phyloP scores from a whole-genome alignment of 2,329 filamentous ascomycete species.

The Nemania serpens region DNA sequence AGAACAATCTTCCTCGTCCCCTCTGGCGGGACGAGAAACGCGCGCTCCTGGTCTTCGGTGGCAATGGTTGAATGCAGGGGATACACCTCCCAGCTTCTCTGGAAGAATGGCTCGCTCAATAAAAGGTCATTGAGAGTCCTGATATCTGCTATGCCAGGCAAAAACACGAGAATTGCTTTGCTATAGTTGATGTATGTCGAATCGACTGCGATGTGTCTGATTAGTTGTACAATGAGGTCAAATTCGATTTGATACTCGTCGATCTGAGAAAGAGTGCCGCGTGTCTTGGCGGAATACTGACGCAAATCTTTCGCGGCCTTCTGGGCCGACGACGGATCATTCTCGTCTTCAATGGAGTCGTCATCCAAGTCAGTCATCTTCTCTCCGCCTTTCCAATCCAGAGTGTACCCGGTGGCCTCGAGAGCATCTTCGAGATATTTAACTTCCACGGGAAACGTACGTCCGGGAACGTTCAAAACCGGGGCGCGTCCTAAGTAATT shows the following conservation, averaged over 20 bases:
- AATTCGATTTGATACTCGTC: conserved; percentile 94
- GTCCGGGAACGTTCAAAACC: conserved; percentile 85
- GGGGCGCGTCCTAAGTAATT: conserved; percentile 85
- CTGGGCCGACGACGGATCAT: conserved; percentile 55
- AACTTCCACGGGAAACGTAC: conserved; percentile 90
- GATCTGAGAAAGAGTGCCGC: conserved; percentile 73
- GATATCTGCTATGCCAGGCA: conserved; percentile 94
- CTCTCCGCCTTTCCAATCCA: conserved; percentile 56
- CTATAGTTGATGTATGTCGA: conserved; percentile 72
- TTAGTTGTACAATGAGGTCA: conserved; percentile 78
- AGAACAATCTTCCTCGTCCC: conserved; percentile 91
- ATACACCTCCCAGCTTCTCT: conserved; percentile 80
- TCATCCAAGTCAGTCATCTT: conserved; percentile 68
- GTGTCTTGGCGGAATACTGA: conserved; percentile 76
- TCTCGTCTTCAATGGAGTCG: conserved; percentile 57
- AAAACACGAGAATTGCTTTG: conserved; percentile 90
- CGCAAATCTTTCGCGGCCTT: conserved; percentile 69
- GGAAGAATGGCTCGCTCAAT: conserved; percentile 75
- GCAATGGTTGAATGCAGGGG: conserved; percentile 93
- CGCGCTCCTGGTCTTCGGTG: conserved; percentile 93
- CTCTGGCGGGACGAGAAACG: conserved; percentile 81
- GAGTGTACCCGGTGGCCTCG: conserved; percentile 77
- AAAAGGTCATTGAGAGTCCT: conserved; percentile 86
- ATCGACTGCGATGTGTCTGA: conserved; percentile 74
- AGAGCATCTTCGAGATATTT: conserved; percentile 92